phyloP scores from a whole-genome alignment of 805 yeast species.

The Monosporozyma siamensis region DNA sequence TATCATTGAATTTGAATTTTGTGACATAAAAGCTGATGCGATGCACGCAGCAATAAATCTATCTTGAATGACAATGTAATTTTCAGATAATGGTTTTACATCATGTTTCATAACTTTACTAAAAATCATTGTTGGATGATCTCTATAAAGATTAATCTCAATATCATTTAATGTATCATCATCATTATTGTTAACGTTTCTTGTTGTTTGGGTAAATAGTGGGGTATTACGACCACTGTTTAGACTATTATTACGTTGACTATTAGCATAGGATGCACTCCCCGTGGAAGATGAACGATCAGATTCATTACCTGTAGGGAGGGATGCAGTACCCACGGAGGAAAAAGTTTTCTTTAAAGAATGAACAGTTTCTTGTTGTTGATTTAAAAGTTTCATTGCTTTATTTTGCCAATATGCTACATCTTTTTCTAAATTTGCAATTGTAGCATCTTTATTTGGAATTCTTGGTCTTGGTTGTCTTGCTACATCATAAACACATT shows the following conservation, averaged over 20 bases:
- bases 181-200: conserved; percentile 4
- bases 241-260: not conserved
- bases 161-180: conserved; percentile 9
- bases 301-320: not conserved
- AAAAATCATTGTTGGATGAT: conserved; percentile 24
- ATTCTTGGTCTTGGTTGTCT: conserved; percentile 28
- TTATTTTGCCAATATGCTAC: conserved; percentile 26
- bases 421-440: conserved; percentile 26
- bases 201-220: conserved; percentile 2
- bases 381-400: conserved; percentile 14
- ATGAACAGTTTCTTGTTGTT: conserved; percentile 4
- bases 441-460: conserved; percentile 30
- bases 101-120: conserved; percentile 27
- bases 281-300: not conserved
- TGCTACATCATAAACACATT: conserved; percentile 28
- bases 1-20: conserved; percentile 21
- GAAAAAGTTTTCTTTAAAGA: conserved; percentile 1
- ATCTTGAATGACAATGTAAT: conserved; percentile 25
- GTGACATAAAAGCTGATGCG: conserved; percentile 23
- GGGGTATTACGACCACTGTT: not conserved
- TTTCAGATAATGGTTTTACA: conserved; percentile 28
- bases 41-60: conserved; percentile 21
- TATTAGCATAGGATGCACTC: not conserved
- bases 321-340: not conserved
- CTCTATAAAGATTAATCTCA: conserved; percentile 20